Conservation (phyloP, 305 asterid species). For the Fraxinus angustifolia region DNA sequence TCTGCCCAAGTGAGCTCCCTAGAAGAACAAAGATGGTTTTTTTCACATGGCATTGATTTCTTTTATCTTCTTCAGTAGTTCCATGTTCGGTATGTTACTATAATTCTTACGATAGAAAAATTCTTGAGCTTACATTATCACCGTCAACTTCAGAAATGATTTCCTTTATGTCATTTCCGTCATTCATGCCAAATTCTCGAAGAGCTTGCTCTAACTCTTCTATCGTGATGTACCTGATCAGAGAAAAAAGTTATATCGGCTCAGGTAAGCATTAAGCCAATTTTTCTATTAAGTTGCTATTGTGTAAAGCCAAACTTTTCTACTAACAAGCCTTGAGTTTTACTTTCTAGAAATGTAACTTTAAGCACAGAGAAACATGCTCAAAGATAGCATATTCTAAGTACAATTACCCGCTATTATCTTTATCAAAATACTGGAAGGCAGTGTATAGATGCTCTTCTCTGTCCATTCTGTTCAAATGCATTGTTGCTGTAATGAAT, state of each 20-base stretch:
- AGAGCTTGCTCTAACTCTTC: constrained; percentile 98
- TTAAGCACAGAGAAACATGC: not conserved
- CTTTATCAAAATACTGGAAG: constrained; percentile 94
- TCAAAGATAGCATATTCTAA: not conserved
- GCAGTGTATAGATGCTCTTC: constrained; percentile 99
- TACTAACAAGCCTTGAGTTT: not conserved
- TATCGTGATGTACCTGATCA: constrained; percentile 62
- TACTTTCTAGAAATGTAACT: not conserved
- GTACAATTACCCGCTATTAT: constrained; percentile 72
- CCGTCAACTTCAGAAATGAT: constrained; percentile 76
- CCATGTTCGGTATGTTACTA: not conserved
- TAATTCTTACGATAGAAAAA: not conserved
- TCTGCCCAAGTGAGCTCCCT: not conserved
- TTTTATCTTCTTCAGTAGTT: not conserved
- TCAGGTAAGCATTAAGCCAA: not conserved
- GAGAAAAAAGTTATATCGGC: not conserved
- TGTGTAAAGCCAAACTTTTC: not conserved
- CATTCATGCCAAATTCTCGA: constrained; percentile 79
- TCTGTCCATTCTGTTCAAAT: constrained; percentile 92
- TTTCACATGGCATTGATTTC: not conserved
- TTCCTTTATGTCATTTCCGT: constrained; percentile 72
- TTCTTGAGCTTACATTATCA: constrained; percentile 56
- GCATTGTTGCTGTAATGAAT: constrained; percentile 98
- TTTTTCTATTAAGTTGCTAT: not conserved
- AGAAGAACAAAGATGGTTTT: not conserved